A percentile compares a stretch with the other conserved stretches of the same genome.
Conservation (phyloP, 768 basidiomycete species). For the Boletus huronensis region DNA sequence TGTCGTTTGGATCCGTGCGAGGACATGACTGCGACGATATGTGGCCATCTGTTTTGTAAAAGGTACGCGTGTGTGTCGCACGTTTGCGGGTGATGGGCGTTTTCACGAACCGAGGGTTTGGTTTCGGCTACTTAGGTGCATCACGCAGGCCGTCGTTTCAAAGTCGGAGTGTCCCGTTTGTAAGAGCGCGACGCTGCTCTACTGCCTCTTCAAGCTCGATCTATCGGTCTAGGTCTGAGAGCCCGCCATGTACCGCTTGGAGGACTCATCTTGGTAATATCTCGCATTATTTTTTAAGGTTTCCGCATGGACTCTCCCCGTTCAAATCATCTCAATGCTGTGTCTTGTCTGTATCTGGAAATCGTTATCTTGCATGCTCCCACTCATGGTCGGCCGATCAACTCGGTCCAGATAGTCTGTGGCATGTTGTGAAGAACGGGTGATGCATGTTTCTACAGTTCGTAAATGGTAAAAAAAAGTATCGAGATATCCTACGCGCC, state of each 20-base stretch:
- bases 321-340: background rate
- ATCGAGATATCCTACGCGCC: too few relatives aligned
- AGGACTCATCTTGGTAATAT: background rate
- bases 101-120: background rate
- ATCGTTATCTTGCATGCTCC: background rate
- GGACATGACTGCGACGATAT: slow-evolving; percentile 56
- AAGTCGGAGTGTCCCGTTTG: slow-evolving; percentile 52
- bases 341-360: background rate
- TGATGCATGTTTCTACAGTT: background rate
- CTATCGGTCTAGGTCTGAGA: slow-evolving; percentile 21
- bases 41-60: slow-evolving; percentile 62
- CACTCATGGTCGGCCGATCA: background rate
- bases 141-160: slow-evolving; percentile 45
- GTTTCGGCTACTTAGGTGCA: slow-evolving; percentile 36
- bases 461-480: background rate
- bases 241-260: background rate
- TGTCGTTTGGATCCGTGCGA: slow-evolving; percentile 48
- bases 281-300: background rate
- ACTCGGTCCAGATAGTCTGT: background rate
- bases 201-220: slow-evolving; percentile 55
- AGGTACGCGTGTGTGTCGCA: slow-evolving; percentile 27
- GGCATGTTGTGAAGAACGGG: background rate
- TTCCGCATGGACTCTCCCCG: background rate
- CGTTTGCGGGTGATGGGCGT: background rate
- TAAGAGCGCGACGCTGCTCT: slow-evolving; percentile 45